phyloP scores from a whole-genome alignment of 345 rosid genomes.

The Aethionema arabicum region DNA sequence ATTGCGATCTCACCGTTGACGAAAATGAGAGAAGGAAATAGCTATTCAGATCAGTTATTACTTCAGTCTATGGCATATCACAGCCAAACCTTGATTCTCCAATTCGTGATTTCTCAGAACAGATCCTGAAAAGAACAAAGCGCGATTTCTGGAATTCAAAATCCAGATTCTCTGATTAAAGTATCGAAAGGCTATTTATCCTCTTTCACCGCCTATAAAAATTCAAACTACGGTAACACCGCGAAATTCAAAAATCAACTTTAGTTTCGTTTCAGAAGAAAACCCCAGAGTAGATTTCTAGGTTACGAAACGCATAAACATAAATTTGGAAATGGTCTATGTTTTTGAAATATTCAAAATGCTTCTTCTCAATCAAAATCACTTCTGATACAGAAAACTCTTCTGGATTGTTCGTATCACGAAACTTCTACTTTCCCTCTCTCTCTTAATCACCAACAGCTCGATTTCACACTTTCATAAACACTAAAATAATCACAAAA shows the following conservation, averaged over 20 bases:
- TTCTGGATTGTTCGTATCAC: background rate
- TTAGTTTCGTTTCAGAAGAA: background rate
- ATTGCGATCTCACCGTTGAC: conserved; percentile 22
- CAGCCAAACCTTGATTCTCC: no score
- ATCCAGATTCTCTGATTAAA: background rate
- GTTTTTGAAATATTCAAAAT: background rate
- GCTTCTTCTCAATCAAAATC: background rate
- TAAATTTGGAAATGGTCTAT: conserved; percentile 4
- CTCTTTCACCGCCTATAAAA: conserved; percentile 7
- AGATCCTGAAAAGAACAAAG: background rate
- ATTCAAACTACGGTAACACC: background rate
- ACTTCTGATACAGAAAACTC: background rate
- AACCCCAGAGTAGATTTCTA: background rate
- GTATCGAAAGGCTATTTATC: background rate
- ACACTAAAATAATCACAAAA: conserved; percentile 6
- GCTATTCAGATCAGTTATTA: no score
- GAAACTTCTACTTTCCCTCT: background rate
- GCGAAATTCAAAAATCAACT: background rate
- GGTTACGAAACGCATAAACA: background rate
- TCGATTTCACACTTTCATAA: conserved; percentile 3
- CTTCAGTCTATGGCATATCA: no score
- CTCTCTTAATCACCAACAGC: conserved; percentile 12
- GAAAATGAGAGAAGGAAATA: no score
- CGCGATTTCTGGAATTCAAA: conserved; percentile 18
- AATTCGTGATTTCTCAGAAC: background rate